phyloP scores from a whole-genome alignment of 2,329 filamentous ascomycete species.

The Aspergillus luchuensis region DNA sequence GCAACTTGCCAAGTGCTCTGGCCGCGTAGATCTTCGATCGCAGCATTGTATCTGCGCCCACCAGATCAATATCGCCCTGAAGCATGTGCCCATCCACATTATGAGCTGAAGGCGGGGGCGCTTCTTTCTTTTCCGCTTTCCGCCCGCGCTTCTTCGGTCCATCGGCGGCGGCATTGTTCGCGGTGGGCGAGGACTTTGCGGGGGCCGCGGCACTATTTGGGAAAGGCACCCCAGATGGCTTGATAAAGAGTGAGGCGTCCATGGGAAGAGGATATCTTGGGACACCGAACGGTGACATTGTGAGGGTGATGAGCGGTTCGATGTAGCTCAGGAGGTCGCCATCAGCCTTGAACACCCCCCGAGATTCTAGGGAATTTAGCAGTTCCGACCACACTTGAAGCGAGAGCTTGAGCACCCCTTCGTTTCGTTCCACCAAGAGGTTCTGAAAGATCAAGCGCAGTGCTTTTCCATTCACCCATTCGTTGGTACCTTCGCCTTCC shows the following conservation, averaged over 20 bases:
- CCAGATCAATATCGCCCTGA: slow-evolving; percentile 91
- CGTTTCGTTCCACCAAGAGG: slow-evolving; percentile 87
- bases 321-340: slow-evolving; percentile 74
- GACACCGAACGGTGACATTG: slow-evolving; percentile 88
- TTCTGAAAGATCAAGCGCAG: slow-evolving; percentile 93
- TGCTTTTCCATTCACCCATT: slow-evolving; percentile 90
- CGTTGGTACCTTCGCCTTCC: slow-evolving; percentile 74
- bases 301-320: slow-evolving; percentile 78
- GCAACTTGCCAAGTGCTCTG: slow-evolving; percentile 79
- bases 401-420: slow-evolving; percentile 77
- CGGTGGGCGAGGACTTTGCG: slow-evolving; percentile 45
- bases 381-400: slow-evolving; percentile 84
- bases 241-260: slow-evolving; percentile 85
- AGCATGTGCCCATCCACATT: slow-evolving; percentile 99
- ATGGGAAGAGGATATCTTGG: slow-evolving; percentile 88
- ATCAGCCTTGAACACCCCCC: slow-evolving; percentile 65
- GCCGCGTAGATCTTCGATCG: slow-evolving; percentile 87
- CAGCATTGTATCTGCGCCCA: slow-evolving; percentile 84
- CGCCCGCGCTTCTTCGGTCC: slow-evolving; percentile 74
- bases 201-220: slow-evolving; percentile 49
- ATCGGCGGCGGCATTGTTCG: slow-evolving; percentile 54
- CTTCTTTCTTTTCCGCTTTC: slow-evolving; percentile 81
- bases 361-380: slow-evolving; percentile 64
- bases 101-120: slow-evolving; percentile 70
- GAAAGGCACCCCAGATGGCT: slow-evolving; percentile 86